A percentile compares a stretch with the other conserved stretches of the same genome.
Conservation (phyloP, 805 yeast genomes). For the Pichia heedii region DNA sequence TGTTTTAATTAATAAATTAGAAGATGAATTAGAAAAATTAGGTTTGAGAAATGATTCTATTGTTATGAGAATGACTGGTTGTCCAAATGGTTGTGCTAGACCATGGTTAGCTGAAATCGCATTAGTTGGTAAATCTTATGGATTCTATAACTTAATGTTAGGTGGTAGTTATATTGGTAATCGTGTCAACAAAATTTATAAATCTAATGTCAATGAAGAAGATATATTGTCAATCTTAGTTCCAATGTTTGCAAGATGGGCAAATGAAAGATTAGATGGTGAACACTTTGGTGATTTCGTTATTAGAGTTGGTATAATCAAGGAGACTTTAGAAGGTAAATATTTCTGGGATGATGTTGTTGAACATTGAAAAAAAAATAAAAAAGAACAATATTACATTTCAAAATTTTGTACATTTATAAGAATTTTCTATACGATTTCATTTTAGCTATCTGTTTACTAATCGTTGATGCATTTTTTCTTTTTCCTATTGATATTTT, state of each 20-base stretch:
- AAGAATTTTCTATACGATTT: too few relatives aligned
- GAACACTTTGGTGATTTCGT: slow-evolving; percentile 95
- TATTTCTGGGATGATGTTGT: slow-evolving; percentile 92
- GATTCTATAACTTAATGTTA: slow-evolving; percentile 85
- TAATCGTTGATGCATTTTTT: too few relatives aligned
- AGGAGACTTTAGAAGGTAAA: slow-evolving; percentile 83
- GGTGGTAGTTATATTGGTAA: slow-evolving; percentile 96
- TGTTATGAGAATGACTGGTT: slow-evolving; percentile 98
- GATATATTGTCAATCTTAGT: slow-evolving; percentile 70
- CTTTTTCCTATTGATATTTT: too few relatives aligned
- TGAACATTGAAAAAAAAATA: slow-evolving; percentile 41
- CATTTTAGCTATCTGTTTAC: too few relatives aligned
- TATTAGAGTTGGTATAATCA: slow-evolving; percentile 78
- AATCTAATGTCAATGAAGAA: slow-evolving; percentile 82
- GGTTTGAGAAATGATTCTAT: slow-evolving; percentile 92
- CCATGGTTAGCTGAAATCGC: slow-evolving; percentile 98
- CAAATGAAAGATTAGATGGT: slow-evolving; percentile 79
- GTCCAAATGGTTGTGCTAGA: slow-evolving; percentile 98
- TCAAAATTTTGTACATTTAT: neutral
- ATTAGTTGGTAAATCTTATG: slow-evolving; percentile 88
- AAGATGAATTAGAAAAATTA: slow-evolving; percentile 78
- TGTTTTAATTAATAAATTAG: slow-evolving; percentile 68
- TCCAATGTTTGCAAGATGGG: slow-evolving; percentile 91
- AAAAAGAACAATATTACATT: neutral
- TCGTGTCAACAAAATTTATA: slow-evolving; percentile 81